These are phyloP conservation scores for Leccinum barrowsii DNA, from an alignment of 768 basidiomycete genomes.

Conservation along the genomic window DNA sequence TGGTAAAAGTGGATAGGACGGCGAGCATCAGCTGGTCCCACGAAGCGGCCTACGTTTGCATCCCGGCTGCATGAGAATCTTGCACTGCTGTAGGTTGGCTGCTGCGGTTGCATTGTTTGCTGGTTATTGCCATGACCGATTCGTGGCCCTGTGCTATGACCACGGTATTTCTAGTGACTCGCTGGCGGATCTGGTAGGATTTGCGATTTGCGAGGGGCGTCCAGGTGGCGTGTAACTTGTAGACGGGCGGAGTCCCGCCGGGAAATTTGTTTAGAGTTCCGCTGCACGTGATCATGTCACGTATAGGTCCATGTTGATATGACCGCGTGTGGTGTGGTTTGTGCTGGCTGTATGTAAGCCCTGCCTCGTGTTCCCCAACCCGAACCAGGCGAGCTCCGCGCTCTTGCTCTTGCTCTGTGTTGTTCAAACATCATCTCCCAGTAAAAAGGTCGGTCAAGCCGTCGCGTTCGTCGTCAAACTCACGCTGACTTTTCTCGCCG, in stretches of 20 bases:
- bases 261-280: neutral
- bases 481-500: neutral
- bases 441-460: conserved; percentile 23
- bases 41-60: neutral
- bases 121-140: neutral
- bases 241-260: no score
- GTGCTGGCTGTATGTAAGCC: conserved; percentile 23
- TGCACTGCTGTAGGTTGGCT: neutral
- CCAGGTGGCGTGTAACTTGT: neutral
- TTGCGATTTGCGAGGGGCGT: neutral
- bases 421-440: conserved; percentile 21
- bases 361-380: conserved; percentile 28
- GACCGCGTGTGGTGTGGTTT: conserved; percentile 14
- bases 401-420: conserved; percentile 21
- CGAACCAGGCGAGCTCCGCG: conserved; percentile 24
- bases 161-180: neutral
- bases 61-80: neutral
- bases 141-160: neutral
- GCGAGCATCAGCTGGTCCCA: neutral
- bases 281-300: conserved; percentile 22
- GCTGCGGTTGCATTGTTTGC: neutral
- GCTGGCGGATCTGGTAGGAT: neutral
- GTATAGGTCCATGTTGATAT: conserved; percentile 8
- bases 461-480: neutral
- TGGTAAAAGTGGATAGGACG: neutral